Evolutionary conservation across 306 rosid genomes (phyloP).

Genomic region (Argentina anserina): DNA sequence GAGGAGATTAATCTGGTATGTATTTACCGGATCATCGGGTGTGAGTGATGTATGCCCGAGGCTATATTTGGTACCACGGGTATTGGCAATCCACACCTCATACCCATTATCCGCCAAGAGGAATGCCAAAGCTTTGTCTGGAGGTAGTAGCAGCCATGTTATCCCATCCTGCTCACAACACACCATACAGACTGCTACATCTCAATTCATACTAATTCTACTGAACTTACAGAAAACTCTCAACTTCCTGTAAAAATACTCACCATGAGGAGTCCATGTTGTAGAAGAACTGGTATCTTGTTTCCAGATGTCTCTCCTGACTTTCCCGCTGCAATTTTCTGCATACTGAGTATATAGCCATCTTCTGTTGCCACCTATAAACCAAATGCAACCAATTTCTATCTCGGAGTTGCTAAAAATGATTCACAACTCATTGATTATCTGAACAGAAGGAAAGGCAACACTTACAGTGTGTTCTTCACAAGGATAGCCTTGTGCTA

Average conservation of each 20-base stretch:
- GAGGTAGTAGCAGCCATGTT: conserved; percentile 26
- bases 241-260: conserved; percentile 13
- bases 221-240: background rate
- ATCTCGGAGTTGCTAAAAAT: background rate
- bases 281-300: conserved; percentile 49
- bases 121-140: conserved; percentile 21
- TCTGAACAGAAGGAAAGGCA: conserved; percentile 5
- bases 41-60: conserved; percentile 19
- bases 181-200: conserved; percentile 11
- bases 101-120: conserved; percentile 22
- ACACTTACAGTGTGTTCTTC: conserved; percentile 49
- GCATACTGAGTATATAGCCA: conserved; percentile 55
- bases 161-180: conserved; percentile 50
- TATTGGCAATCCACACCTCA: conserved; percentile 22
- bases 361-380: conserved; percentile 54
- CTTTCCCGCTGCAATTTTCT: conserved; percentile 36
- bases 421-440: conserved; percentile 20
- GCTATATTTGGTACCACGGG: conserved; percentile 24
- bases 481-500: conserved; percentile 50
- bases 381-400: conserved; percentile 13
- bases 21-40: conserved; percentile 13
- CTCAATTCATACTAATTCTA: background rate
- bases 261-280: conserved; percentile 65
- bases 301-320: conserved; percentile 30
- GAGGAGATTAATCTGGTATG: background rate